Percentiles rank a stretch among this genome's conserved stretches.
Conservation (phyloP, 2,329 filamentous ascomycete genomes). For the Simplicillium sp. region DNA sequence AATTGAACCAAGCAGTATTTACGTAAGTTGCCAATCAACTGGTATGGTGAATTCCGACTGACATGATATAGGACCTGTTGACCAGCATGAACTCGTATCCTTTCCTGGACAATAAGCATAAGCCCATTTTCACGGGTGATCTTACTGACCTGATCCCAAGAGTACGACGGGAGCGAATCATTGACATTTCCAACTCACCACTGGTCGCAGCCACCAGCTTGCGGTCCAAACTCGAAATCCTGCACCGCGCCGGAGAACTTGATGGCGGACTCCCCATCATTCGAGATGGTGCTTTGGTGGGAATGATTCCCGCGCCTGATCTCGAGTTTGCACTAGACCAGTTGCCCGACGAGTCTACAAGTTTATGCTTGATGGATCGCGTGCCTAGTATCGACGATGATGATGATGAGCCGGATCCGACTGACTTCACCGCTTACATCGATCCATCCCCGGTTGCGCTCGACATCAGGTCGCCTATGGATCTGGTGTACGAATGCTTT, state of each 20-base stretch:
- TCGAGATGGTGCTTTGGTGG: constrained; percentile 68
- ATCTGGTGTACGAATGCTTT: constrained; percentile 93
- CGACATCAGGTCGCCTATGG: constrained; percentile 84
- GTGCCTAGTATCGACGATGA: constrained; percentile 53
- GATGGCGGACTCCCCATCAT: constrained; percentile 88
- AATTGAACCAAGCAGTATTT: constrained; percentile 88
- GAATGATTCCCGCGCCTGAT: constrained; percentile 87
- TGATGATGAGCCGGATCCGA: constrained; percentile 53
- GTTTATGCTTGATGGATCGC: constrained; percentile 73
- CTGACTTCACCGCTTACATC: constrained; percentile 84
- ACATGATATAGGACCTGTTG: constrained; percentile 58
- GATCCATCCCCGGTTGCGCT: constrained; percentile 84
- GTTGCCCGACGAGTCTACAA: constrained; percentile 63
- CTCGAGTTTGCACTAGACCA: constrained; percentile 87
- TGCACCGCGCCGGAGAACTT: constrained; percentile 80
- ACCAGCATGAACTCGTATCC: constrained; percentile 97
- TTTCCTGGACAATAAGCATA: constrained; percentile 92
- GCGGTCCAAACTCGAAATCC: constrained; percentile 67
- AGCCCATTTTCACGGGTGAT: constrained; percentile 81
- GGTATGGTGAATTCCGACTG: constrained; percentile 4
- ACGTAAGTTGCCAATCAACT: constrained; percentile 40
- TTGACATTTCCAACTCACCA: constrained; percentile 79
- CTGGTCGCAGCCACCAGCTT: constrained; percentile 69
- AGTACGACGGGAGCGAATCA: constrained; percentile 64
- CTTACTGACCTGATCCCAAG: constrained; percentile 79